phyloP scores from a whole-genome alignment of 768 basidiomycete species.

The Mycena vitilis region DNA sequence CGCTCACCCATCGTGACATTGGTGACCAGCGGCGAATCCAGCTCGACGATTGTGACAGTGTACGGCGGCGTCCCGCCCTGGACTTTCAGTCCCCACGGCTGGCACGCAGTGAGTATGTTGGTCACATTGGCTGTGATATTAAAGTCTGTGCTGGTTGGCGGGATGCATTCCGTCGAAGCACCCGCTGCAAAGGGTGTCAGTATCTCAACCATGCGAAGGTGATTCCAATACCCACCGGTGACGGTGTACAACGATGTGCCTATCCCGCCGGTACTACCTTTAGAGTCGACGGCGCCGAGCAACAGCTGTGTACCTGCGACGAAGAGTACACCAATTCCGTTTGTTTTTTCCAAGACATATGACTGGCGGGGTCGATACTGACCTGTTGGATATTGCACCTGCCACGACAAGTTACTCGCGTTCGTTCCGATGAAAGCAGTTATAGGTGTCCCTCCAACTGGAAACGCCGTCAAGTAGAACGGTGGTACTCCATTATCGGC shows the following conservation, averaged over 20 bases:
- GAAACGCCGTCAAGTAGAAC: constrained; percentile 57
- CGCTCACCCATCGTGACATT: constrained; percentile 47
- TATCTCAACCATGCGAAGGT: background rate
- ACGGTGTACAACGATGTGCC: constrained; percentile 44
- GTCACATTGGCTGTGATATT: constrained; percentile 50
- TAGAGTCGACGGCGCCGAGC: constrained; percentile 57
- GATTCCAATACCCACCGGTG: constrained; percentile 40
- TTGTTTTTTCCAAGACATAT: background rate
- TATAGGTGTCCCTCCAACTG: constrained; percentile 48
- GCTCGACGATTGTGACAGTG: constrained; percentile 43
- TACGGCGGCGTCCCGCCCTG: constrained; percentile 55
- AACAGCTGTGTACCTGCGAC: constrained; percentile 54
- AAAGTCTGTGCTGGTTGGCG: constrained; percentile 40
- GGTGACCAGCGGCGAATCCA: constrained; percentile 45
- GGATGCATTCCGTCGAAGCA: constrained; percentile 44
- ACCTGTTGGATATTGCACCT: constrained; percentile 54
- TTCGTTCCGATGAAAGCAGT: constrained; percentile 51
- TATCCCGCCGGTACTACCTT: constrained; percentile 51
- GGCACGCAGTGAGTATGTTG: constrained; percentile 47
- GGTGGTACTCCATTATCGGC: constrained; percentile 41
- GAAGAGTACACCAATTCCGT: background rate
- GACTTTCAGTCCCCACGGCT: constrained; percentile 53
- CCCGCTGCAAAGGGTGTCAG: constrained; percentile 38
- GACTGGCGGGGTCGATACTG: constrained; percentile 28
- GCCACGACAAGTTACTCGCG: constrained; percentile 53